These are phyloP conservation scores for Saccharum spontaneum DNA, from an alignment of 176 grass and related monocot species.

Conservation along the genomic window DNA sequence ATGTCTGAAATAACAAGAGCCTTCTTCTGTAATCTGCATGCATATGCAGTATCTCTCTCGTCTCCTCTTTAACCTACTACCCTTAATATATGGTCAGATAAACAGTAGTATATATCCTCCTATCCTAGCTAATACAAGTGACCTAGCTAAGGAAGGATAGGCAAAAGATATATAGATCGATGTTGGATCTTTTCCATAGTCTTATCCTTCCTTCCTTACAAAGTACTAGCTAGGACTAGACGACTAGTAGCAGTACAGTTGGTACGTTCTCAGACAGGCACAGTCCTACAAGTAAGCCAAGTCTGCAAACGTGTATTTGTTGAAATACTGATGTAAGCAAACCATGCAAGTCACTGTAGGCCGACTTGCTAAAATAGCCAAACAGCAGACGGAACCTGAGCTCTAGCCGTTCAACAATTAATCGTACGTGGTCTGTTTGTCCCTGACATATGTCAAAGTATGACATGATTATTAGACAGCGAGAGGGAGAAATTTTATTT, in stretches of 20 bases:
- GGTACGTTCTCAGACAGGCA: background rate
- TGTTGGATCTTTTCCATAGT: background rate
- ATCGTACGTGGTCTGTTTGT: constrained; percentile 20
- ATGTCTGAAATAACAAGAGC: constrained; percentile 2
- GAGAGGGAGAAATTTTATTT: constrained; percentile 20
- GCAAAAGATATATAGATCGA: background rate
- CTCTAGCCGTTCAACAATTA: constrained; percentile 24
- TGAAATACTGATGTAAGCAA: background rate
- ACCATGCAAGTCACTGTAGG: background rate
- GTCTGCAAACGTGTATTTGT: background rate
- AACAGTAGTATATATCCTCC: background rate
- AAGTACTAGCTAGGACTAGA: background rate
- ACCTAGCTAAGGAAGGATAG: background rate
- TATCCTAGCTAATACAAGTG: background rate
- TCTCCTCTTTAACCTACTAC: background rate
- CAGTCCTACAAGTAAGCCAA: background rate
- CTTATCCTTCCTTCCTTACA: background rate
- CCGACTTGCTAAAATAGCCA: background rate
- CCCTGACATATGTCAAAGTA: constrained; percentile 14
- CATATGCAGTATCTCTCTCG: background rate
- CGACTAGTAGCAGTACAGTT: background rate
- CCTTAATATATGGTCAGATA: background rate
- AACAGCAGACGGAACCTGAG: constrained; percentile 19
- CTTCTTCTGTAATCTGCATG: background rate
- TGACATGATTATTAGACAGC: constrained; percentile 27